These are phyloP conservation scores for Chenopodium berlandieri DNA, from an alignment of 148 eudicot species.

Conservation along the genomic window DNA sequence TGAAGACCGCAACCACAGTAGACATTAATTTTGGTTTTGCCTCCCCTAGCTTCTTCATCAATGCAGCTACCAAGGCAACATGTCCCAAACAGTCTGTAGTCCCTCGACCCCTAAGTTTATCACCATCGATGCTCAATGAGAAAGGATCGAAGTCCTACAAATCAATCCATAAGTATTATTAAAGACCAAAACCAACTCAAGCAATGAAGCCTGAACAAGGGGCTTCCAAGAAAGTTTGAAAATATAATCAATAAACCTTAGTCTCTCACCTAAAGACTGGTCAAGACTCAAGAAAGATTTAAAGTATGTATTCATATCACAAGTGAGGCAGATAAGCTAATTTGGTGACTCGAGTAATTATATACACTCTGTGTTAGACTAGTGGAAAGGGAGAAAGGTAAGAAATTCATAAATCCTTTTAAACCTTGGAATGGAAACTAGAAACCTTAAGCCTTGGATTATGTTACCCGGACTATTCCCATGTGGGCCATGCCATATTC, in stretches of 20 bases:
- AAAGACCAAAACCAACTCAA: neutral
- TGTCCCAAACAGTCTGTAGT: constrained; percentile 98
- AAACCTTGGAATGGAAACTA: neutral
- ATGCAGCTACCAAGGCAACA: constrained; percentile 86
- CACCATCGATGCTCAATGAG: constrained; percentile 84
- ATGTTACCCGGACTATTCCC: neutral
- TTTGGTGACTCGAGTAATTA: neutral
- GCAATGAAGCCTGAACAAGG: neutral
- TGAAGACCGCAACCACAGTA: constrained; percentile 91
- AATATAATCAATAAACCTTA: too few species aligned
- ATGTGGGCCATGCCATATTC: neutral
- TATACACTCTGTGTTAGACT: neutral
- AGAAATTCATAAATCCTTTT: neutral
- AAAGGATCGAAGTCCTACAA: constrained; percentile 95
- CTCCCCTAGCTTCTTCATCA: constrained; percentile 86
- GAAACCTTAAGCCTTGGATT: neutral
- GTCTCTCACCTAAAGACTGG: too few species aligned
- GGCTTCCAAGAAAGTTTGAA: neutral
- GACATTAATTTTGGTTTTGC: constrained; percentile 78
- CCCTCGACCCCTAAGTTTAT: constrained; percentile 91
- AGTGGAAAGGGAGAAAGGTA: neutral
- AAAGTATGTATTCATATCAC: neutral
- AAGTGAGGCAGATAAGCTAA: neutral
- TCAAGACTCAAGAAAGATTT: too few species aligned
- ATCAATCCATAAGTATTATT: neutral